phyloP scores from a whole-genome alignment of 176 grass and related monocot genomes.

The Thalia dealbata region DNA sequence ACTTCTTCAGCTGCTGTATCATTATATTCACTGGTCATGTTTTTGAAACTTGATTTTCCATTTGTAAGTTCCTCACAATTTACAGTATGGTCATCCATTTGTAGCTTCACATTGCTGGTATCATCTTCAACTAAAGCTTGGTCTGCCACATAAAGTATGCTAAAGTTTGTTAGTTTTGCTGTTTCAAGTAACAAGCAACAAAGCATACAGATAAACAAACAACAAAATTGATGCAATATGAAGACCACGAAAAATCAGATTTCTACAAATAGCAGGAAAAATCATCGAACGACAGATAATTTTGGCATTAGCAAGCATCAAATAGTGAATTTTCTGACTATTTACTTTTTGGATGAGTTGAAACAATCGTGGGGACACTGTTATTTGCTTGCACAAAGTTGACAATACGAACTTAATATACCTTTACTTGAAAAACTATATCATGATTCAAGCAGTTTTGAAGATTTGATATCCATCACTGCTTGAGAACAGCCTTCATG shows the following conservation, averaged over 20 bases:
- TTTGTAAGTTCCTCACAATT: not conserved
- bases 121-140: not conserved
- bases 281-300: not conserved
- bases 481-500: constrained; percentile 44
- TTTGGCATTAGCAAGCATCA: not conserved
- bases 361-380: not conserved
- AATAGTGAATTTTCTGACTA: not conserved
- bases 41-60: not conserved
- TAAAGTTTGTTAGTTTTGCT: not conserved
- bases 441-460: constrained; percentile 34
- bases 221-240: not conserved
- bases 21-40: constrained; percentile 7
- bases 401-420: constrained; percentile 11
- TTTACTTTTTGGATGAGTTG: not conserved
- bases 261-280: not conserved
- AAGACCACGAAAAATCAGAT: not conserved
- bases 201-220: not conserved
- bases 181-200: not conserved
- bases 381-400: not conserved
- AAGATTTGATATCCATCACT: constrained; percentile 23
- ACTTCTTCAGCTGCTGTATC: constrained; percentile 9
- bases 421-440: constrained; percentile 39
- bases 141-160: not conserved
- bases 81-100: not conserved
- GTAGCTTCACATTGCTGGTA: not conserved